These are phyloP conservation scores for Pterula multifida DNA, from an alignment of 1,284 basidiomycete genomes.

Conservation along the genomic window DNA sequence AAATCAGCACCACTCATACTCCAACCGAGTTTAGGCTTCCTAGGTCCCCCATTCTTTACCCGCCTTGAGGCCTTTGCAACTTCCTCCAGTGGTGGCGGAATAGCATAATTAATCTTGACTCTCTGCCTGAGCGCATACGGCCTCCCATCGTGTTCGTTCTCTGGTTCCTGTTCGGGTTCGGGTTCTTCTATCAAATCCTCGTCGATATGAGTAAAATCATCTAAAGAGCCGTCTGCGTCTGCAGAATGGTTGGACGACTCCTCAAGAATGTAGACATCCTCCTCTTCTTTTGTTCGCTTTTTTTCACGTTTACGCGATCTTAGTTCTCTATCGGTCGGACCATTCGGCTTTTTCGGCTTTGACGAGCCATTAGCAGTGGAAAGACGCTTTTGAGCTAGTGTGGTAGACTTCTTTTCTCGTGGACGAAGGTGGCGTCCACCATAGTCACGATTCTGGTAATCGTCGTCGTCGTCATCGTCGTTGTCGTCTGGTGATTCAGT, in stretches of 20 bases:
- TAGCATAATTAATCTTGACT: constrained; percentile 61
- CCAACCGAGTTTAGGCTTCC: constrained; percentile 39
- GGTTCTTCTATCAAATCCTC: background rate
- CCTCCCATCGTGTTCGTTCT: constrained; percentile 33
- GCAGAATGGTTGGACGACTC: background rate
- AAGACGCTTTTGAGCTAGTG: background rate
- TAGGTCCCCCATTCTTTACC: constrained; percentile 23
- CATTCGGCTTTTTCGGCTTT: background rate
- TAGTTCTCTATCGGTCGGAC: background rate
- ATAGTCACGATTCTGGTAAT: background rate
- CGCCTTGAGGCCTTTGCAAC: constrained; percentile 17
- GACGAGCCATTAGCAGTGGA: background rate
- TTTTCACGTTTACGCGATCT: background rate
- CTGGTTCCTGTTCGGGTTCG: constrained; percentile 9
- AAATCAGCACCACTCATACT: constrained; percentile 66
- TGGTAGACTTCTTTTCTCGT: background rate
- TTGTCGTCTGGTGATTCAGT: too few relatives aligned
- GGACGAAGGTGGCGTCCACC: background rate
- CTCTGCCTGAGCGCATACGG: constrained; percentile 57
- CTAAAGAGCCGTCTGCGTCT: background rate
- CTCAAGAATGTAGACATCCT: background rate
- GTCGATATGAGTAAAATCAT: background rate
- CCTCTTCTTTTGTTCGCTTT: background rate
- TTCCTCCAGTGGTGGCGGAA: constrained; percentile 65
- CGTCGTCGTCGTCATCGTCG: background rate